phyloP scores from a whole-genome alignment of 2,329 filamentous ascomycete genomes.

The Penicillium sclerotiorum region DNA sequence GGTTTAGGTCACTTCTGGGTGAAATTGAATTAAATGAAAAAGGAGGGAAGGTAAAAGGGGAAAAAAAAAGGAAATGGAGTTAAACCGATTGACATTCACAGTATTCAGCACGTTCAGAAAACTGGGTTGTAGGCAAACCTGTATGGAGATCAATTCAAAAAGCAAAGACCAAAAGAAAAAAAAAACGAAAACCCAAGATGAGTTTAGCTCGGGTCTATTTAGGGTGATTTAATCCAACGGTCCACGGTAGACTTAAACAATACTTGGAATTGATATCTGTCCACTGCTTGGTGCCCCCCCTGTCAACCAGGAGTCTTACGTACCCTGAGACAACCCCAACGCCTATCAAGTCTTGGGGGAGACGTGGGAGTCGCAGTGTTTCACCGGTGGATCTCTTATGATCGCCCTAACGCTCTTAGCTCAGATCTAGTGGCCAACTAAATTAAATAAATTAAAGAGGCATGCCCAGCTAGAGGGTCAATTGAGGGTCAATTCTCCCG shows the following conservation, averaged over 20 bases:
- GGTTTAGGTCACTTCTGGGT: too few species aligned
- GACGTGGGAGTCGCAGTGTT: constrained; percentile 21
- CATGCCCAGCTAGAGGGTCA: too few species aligned
- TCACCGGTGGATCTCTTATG: constrained; percentile 26
- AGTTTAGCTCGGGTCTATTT: background rate
- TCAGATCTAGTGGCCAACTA: constrained; percentile 19
- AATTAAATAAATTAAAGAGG: too few species aligned
- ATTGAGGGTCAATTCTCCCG: background rate
- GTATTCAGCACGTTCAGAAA: too few species aligned
- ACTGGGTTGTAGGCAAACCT: background rate
- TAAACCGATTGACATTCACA: too few species aligned
- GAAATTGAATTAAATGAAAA: background rate
- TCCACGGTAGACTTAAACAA: too few species aligned
- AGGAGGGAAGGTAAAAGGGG: background rate
- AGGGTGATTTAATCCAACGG: too few species aligned
- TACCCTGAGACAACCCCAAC: constrained; percentile 17
- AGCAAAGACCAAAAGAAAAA: background rate
- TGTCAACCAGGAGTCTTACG: constrained; percentile 24
- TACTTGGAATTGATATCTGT: too few species aligned
- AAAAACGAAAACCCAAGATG: too few species aligned
- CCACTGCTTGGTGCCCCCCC: background rate
- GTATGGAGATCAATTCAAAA: background rate
- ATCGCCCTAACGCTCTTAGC: constrained; percentile 23
- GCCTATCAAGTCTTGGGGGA: background rate
- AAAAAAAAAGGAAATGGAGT: background rate